Evolutionary conservation across 495 filamentous ascomycete genomes (phyloP).

Genomic region (Corynascus novoguineensis): DNA sequence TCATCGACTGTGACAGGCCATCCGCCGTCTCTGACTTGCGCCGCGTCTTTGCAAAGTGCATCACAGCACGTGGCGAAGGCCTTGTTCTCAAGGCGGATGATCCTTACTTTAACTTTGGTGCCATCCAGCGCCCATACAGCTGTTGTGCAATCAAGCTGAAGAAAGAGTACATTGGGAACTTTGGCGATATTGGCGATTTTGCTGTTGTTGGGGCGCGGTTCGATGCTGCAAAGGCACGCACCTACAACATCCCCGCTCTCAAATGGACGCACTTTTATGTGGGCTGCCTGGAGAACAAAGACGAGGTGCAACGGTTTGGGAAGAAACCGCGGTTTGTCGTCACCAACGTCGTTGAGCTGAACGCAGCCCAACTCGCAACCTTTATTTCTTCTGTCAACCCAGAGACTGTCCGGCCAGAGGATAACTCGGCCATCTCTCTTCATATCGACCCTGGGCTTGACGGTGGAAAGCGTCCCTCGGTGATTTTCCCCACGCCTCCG

Average conservation of each 20-base stretch:
- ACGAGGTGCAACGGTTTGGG: slow-evolving; percentile 48
- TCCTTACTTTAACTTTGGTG: slow-evolving; percentile 62
- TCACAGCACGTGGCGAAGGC: slow-evolving; percentile 64
- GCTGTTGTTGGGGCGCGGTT: slow-evolving; percentile 68
- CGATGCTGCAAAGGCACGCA: slow-evolving; percentile 52
- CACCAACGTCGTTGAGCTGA: slow-evolving; percentile 48
- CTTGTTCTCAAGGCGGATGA: slow-evolving; percentile 76
- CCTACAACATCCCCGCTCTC: slow-evolving; percentile 43
- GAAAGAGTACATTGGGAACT: slow-evolving; percentile 77
- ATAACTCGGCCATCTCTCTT: slow-evolving; percentile 30
- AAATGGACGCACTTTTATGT: slow-evolving; percentile 76
- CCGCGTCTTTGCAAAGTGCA: slow-evolving; percentile 58
- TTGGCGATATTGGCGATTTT: slow-evolving; percentile 80
- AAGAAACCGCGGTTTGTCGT: slow-evolving; percentile 58
- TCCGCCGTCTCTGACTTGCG: slow-evolving; percentile 48
- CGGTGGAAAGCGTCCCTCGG: slow-evolving; percentile 29
- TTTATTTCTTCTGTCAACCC: slow-evolving; percentile 35
- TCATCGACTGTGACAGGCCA: slow-evolving; percentile 55
- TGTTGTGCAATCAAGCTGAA: slow-evolving; percentile 76
- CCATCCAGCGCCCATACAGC: slow-evolving; percentile 29
- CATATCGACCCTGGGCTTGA: slow-evolving; percentile 31
- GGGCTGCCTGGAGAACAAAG: slow-evolving; percentile 70
- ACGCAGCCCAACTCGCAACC: slow-evolving; percentile 29
- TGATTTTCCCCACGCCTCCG: slow-evolving; percentile 37
- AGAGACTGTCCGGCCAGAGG: slow-evolving; percentile 22